phyloP scores from a whole-genome alignment of 2,329 filamentous ascomycete genomes.

The Trichoderma sp. region DNA sequence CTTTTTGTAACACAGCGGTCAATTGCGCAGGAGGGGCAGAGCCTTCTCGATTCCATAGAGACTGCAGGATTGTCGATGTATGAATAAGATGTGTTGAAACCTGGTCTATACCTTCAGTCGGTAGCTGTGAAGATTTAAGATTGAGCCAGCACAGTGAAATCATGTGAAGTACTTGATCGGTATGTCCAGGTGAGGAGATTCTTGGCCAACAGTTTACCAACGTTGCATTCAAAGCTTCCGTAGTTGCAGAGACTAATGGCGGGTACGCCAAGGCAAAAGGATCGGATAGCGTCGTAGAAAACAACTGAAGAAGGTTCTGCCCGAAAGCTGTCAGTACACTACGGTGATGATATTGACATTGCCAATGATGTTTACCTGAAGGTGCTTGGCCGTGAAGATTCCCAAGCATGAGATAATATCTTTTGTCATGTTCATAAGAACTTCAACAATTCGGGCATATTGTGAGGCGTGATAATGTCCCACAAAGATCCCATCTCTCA shows the following conservation, averaged over 20 bases:
- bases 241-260: slow-evolving; percentile 52
- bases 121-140: slow-evolving; percentile 32
- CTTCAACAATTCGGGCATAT: slow-evolving; percentile 54
- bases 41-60: slow-evolving; percentile 26
- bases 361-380: slow-evolving; percentile 49
- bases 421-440: slow-evolving; percentile 53
- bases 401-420: slow-evolving; percentile 56
- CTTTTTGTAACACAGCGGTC: slow-evolving; percentile 25
- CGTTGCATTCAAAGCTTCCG: slow-evolving; percentile 53
- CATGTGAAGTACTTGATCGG: slow-evolving; percentile 62
- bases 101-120: neutral
- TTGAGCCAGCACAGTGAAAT: slow-evolving; percentile 63
- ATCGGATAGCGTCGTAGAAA: slow-evolving; percentile 64
- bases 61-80: slow-evolving; percentile 26
- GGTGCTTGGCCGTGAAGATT: slow-evolving; percentile 63
- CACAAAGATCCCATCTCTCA: slow-evolving; percentile 56
- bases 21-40: slow-evolving; percentile 21
- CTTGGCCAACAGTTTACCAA: slow-evolving; percentile 69
- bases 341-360: slow-evolving; percentile 14
- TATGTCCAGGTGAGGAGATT: slow-evolving; percentile 52
- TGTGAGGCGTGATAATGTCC: slow-evolving; percentile 59
- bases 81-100: slow-evolving; percentile 21
- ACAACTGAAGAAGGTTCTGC: slow-evolving; percentile 64
- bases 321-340: neutral
- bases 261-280: slow-evolving; percentile 61